These are phyloP conservation scores for Ichthyophthirius multifiliis DNA, from an alignment of 169 alveolate species.

Conservation along the genomic window DNA sequence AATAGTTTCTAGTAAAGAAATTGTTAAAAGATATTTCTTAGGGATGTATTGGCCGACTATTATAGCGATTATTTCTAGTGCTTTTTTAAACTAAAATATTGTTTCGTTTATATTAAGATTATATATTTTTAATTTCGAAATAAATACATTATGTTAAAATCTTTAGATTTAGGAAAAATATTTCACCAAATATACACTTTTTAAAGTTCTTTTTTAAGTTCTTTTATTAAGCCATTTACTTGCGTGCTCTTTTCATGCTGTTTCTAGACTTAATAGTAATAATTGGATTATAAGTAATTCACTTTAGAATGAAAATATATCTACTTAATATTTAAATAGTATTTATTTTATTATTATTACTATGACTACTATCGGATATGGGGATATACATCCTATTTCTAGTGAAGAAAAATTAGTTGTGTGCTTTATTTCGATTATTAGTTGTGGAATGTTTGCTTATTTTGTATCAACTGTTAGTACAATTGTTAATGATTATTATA, in stretches of 20 bases:
- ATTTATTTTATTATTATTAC: background rate
- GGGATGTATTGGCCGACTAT: background rate
- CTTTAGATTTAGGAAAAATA: background rate
- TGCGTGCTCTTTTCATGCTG: background rate
- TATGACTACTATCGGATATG: background rate
- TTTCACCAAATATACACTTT: background rate
- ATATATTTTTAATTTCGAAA: background rate
- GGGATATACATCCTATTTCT: background rate
- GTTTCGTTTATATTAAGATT: background rate
- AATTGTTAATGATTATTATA: background rate
- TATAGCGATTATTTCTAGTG: background rate
- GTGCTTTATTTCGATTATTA: background rate
- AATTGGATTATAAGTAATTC: background rate
- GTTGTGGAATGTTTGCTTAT: background rate
- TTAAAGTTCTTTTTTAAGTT: background rate
- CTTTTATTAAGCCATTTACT: background rate
- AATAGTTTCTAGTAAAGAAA: background rate
- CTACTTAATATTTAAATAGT: background rate
- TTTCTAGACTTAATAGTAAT: background rate
- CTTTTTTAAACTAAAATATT: background rate
- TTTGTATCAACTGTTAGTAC: background rate
- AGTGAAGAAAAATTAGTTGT: background rate
- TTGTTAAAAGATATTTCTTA: background rate
- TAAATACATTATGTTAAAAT: background rate
- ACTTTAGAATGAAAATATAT: background rate